Conservation (phyloP, 106 monocot genomes). For the Dactylorhiza incarnata region DNA sequence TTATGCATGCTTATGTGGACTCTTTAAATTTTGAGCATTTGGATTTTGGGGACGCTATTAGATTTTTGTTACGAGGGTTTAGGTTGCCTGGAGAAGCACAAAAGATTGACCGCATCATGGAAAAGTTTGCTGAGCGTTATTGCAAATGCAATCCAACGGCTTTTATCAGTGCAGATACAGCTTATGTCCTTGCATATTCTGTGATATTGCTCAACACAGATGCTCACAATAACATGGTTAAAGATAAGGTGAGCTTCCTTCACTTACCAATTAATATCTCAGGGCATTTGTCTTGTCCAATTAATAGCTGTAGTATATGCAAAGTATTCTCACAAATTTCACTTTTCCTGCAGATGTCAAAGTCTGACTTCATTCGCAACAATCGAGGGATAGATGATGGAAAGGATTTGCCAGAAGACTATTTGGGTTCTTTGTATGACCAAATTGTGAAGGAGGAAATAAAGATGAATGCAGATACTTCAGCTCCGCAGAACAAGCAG, state of each 20-base stretch:
- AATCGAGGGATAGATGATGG: slow-evolving; percentile 97
- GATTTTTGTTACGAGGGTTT: slow-evolving; percentile 87
- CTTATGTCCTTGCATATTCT: slow-evolving; percentile 99
- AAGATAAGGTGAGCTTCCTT: slow-evolving; percentile 68
- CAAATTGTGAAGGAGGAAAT: slow-evolving; percentile 93
- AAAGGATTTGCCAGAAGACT: slow-evolving; percentile 92
- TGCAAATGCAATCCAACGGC: slow-evolving; percentile 95
- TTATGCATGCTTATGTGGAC: slow-evolving; percentile 99
- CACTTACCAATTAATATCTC: neutral
- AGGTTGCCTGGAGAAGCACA: slow-evolving; percentile 98
- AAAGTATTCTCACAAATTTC: slow-evolving; percentile 1
- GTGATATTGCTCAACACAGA: slow-evolving; percentile 99
- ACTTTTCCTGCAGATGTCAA: slow-evolving; percentile 69
- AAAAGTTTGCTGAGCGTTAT: slow-evolving; percentile 97
- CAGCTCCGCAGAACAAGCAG: slow-evolving; percentile 64
- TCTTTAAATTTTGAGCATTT: slow-evolving; percentile 80
- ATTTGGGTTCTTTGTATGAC: slow-evolving; percentile 83
- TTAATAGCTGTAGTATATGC: neutral
- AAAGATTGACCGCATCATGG: slow-evolving; percentile 99
- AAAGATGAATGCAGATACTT: slow-evolving; percentile 87
- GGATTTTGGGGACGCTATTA: slow-evolving; percentile 94
- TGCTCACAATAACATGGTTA: slow-evolving; percentile 98
- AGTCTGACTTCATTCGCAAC: slow-evolving; percentile 89
- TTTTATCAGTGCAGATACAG: slow-evolving; percentile 96
- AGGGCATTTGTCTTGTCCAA: neutral